These are phyloP conservation scores for Samsoniella hepiali DNA, from an alignment of 2,329 filamentous ascomycete species.

Conservation along the genomic window DNA sequence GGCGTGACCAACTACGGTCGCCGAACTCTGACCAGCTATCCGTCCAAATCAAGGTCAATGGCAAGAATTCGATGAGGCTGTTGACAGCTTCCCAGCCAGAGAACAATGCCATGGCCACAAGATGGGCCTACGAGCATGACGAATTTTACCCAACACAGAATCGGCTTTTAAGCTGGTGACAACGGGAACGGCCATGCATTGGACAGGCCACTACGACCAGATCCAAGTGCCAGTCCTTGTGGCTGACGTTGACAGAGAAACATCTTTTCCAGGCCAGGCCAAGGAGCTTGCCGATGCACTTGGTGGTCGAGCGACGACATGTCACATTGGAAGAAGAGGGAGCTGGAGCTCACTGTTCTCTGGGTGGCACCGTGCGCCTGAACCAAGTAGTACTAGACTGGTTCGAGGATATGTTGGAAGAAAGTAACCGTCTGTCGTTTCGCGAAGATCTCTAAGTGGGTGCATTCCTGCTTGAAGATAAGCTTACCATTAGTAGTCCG, in stretches of 20 bases:
- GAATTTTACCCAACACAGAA: slow-evolving; percentile 26
- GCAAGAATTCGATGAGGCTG: slow-evolving; percentile 22
- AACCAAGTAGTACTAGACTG: slow-evolving; percentile 9
- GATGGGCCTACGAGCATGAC: slow-evolving; percentile 27
- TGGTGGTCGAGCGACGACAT: neutral
- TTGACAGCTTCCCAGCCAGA: neutral
- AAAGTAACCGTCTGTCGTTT: neutral
- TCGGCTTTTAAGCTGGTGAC: slow-evolving; percentile 24
- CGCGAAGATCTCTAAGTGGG: neutral
- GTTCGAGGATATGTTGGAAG: neutral
- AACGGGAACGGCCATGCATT: slow-evolving; percentile 18
- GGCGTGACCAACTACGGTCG: slow-evolving; percentile 34
- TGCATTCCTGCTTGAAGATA: neutral
- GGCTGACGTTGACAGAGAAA: neutral
- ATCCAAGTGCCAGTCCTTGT: neutral
- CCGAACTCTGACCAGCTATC: slow-evolving; percentile 2
- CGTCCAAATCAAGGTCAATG: slow-evolving; percentile 19
- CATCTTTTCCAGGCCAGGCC: neutral
- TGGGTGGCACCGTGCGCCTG: neutral
- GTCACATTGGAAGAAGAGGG: neutral
- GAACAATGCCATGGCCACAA: slow-evolving; percentile 14
- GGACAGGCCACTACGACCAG: slow-evolving; percentile 25
- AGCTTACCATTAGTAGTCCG: slow-evolving; percentile 5
- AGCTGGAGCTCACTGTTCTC: slow-evolving; percentile 5
- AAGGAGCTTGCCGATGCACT: slow-evolving; percentile 2